Evolutionary conservation across 352 stramenopile species (phyloP).

Genomic region (Phytophthora hybrid): DNA sequence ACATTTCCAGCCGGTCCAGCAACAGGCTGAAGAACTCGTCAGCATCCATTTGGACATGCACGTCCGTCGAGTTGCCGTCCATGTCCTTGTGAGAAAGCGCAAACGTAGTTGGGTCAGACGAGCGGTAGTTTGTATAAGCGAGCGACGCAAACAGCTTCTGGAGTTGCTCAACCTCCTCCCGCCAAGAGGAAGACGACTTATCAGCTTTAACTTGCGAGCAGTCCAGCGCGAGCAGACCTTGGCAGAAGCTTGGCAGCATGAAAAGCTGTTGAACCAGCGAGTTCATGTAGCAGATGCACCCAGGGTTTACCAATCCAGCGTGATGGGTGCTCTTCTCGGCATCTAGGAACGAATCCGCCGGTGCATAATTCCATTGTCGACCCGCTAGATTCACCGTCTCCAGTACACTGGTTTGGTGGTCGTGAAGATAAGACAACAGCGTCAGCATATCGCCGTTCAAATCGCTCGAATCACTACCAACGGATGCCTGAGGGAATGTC

Average conservation of each 20-base stretch:
- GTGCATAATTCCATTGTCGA: slow-evolving; percentile 69
- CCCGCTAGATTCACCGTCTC: slow-evolving; percentile 41
- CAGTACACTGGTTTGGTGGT: slow-evolving; percentile 41
- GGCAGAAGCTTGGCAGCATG: slow-evolving; percentile 70
- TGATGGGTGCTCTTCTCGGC: slow-evolving; percentile 32
- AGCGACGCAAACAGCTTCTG: slow-evolving; percentile 78
- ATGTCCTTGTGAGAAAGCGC: slow-evolving; percentile 73
- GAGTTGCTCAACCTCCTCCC: slow-evolving; percentile 68
- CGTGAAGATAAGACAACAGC: slow-evolving; percentile 29
- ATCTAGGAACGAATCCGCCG: slow-evolving; percentile 55
- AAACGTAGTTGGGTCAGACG: slow-evolving; percentile 72
- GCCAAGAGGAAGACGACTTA: slow-evolving; percentile 34
- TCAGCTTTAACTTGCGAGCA: slow-evolving; percentile 11
- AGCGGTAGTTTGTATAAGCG: slow-evolving; percentile 49
- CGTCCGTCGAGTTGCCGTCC: slow-evolving; percentile 76
- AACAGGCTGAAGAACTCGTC: slow-evolving; percentile 87
- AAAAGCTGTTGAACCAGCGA: slow-evolving; percentile 97
- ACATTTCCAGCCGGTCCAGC: slow-evolving; percentile 82
- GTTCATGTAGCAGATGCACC: slow-evolving; percentile 99
- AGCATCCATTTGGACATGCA: slow-evolving; percentile 84
- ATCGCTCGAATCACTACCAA: not conserved
- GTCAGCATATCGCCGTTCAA: slow-evolving; percentile 19
- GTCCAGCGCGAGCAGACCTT: slow-evolving; percentile 55
- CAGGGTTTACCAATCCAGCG: slow-evolving; percentile 96
- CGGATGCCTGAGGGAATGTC: slow-evolving; percentile 14